Evolutionary conservation across 2,329 filamentous ascomycete genomes (phyloP).

Genomic region (Rhytidhysteron rufulum): DNA sequence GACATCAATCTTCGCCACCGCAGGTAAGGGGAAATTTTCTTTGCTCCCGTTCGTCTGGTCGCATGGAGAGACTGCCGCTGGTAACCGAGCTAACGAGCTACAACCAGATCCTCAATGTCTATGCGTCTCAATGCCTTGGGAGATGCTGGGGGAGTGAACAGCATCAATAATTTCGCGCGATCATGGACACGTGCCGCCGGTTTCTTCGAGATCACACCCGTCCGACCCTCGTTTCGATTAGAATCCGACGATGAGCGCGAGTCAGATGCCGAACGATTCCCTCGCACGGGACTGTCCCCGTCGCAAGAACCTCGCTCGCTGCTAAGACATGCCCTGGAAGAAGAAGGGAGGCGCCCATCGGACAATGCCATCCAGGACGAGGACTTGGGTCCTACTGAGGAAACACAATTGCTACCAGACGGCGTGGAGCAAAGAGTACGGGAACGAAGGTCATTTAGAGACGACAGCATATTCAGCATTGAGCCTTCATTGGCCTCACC

Average conservation of each 20-base stretch:
- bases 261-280: constrained; percentile 44
- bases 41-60: constrained; percentile 8
- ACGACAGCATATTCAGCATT: constrained; percentile 46
- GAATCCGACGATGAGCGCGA: constrained; percentile 41
- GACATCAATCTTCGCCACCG: constrained; percentile 31
- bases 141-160: constrained; percentile 86
- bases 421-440: constrained; percentile 23
- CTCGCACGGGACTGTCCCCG: constrained; percentile 26
- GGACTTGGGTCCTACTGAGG: constrained; percentile 28
- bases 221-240: constrained; percentile 67
- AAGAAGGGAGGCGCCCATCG: constrained; percentile 31
- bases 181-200: constrained; percentile 89
- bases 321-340: constrained; percentile 38
- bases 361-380: constrained; percentile 36
- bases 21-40: constrained; percentile 27
- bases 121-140: constrained; percentile 50
- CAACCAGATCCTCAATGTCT: constrained; percentile 46
- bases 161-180: constrained; percentile 86
- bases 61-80: too few species aligned
- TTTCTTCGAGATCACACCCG: constrained; percentile 83
- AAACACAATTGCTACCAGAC: constrained; percentile 24
- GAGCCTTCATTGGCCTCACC: constrained; percentile 60
- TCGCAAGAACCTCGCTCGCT: constrained; percentile 39
- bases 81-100: too few species aligned
- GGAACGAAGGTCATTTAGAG: constrained; percentile 26